Percentiles rank a stretch among this genome's conserved stretches.
Evolutionary conservation across 371 early-diverging fungal genomes (phyloP).

Genomic region (Lichtheimia hyalospora): DNA sequence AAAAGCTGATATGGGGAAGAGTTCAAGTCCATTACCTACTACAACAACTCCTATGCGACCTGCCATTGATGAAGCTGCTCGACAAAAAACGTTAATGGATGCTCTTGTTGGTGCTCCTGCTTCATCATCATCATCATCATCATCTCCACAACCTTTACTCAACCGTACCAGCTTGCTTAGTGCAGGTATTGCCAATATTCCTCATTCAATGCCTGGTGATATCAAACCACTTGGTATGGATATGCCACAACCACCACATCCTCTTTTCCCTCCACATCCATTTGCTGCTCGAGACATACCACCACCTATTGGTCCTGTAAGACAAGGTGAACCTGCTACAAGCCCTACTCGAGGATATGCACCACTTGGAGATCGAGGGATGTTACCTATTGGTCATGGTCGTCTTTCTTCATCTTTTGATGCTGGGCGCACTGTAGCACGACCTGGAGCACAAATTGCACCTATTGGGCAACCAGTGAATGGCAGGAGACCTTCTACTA

Average conservation of each 20-base stretch:
- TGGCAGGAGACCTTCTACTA: conserved; percentile 20
- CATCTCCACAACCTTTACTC: background rate
- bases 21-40: background rate
- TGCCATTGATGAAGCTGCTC: conserved; percentile 4
- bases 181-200: background rate
- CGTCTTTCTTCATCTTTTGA: conserved; percentile 7
- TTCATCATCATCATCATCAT: background rate
- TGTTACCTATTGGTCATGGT: conserved; percentile 10
- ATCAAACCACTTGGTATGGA: conserved; percentile 3
- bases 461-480: conserved; percentile 39
- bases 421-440: conserved; percentile 8
- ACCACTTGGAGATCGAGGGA: conserved; percentile 4
- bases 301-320: background rate
- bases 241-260: conserved; percentile 7
- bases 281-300: background rate
- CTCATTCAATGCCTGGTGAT: background rate
- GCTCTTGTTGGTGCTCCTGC: conserved; percentile 17
- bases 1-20: background rate
- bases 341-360: conserved; percentile 11
- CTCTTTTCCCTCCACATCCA: conserved; percentile 12
- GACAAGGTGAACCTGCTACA: conserved; percentile 5
- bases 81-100: conserved; percentile 22
- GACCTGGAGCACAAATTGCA: conserved; percentile 13
- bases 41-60: conserved; percentile 1
- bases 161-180: background rate